Conservation (phyloP, 78 protist genomes). For the Dictyostelium brefeldianum region DNA sequence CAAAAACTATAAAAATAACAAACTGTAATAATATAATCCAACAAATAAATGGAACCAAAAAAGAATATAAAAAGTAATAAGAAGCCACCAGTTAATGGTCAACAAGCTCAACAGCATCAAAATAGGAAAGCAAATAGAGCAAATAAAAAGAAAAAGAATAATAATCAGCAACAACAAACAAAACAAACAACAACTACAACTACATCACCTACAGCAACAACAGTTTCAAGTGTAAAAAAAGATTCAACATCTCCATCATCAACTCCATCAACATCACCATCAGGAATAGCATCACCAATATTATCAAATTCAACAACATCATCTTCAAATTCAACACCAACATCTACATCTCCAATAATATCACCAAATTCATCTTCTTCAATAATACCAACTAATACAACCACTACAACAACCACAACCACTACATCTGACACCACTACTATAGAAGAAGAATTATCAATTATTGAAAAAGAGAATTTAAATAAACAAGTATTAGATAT, state of each 20-base stretch:
- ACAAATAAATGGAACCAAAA: neutral
- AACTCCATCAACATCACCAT: neutral
- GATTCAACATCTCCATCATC: neutral
- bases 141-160: too few species aligned
- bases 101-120: neutral
- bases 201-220: neutral
- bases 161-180: neutral
- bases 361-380: neutral
- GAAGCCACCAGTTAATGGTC: neutral
- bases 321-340: neutral
- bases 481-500: slow-evolving; percentile 26
- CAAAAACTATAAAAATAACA: too few species aligned
- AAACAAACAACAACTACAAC: neutral
- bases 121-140: slow-evolving; percentile 17
- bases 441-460: slow-evolving; percentile 12
- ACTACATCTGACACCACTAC: neutral
- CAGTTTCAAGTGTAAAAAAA: neutral
- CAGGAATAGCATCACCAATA: neutral
- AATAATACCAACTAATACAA: neutral
- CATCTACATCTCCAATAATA: neutral
- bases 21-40: neutral
- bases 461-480: neutral
- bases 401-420: neutral
- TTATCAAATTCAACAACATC: neutral
- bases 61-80: neutral